Conservation (phyloP, 257 asterid species). For the Penstemon newberryi region DNA sequence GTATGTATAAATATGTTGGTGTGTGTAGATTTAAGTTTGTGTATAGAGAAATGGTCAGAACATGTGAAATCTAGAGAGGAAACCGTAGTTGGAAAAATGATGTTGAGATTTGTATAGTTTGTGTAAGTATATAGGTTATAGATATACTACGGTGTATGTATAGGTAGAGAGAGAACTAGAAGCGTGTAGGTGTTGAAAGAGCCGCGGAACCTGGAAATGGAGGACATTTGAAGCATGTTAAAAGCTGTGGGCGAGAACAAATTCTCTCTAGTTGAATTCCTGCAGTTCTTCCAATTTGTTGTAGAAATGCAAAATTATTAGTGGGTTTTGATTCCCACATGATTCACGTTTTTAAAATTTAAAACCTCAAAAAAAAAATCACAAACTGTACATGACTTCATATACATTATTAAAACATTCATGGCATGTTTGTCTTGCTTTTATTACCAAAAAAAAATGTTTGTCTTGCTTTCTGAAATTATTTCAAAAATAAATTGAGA, state of each 20-base stretch:
- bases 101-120: constrained; percentile 17
- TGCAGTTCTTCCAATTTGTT: constrained; percentile 25
- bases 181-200: constrained; percentile 33
- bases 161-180: constrained; percentile 1
- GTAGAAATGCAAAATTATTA: not conserved
- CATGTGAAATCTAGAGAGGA: constrained; percentile 30
- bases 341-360: too few relatives aligned
- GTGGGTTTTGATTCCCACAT: not conserved
- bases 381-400: too few relatives aligned
- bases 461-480: too few relatives aligned
- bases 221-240: constrained; percentile 31
- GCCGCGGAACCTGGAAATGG: constrained; percentile 39
- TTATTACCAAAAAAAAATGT: too few relatives aligned
- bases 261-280: constrained; percentile 21
- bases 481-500: too few relatives aligned
- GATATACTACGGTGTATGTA: constrained; percentile 10
- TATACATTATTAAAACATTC: too few relatives aligned
- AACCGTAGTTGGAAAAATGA: constrained; percentile 29
- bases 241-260: constrained; percentile 23
- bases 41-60: constrained; percentile 26
- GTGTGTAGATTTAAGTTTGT: not conserved
- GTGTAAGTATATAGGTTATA: not conserved
- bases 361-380: not conserved
- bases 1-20: constrained; percentile 8
- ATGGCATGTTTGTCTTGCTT: too few relatives aligned